These are phyloP conservation scores for Epipyxis sp. DNA, from an alignment of 108 stramenopile genomes.

Conservation along the genomic window DNA sequence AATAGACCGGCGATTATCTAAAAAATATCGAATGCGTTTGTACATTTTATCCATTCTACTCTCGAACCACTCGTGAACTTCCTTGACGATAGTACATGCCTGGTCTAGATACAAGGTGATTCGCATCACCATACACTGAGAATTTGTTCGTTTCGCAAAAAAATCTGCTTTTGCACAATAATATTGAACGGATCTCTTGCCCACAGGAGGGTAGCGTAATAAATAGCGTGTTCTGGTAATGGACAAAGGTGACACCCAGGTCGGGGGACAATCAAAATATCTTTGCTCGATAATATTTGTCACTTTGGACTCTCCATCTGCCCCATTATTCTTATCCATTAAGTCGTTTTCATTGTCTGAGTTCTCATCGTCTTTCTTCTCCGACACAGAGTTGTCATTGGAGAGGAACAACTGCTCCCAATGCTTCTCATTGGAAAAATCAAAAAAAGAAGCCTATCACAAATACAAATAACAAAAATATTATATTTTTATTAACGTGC, in stretches of 20 bases:
- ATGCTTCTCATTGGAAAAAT: background rate
- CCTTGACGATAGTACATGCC: conserved; percentile 43
- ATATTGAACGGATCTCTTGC: conserved; percentile 54
- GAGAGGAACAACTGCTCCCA: conserved; percentile 3
- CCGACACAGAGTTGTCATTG: background rate
- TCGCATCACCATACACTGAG: conserved; percentile 58
- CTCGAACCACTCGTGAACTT: conserved; percentile 57
- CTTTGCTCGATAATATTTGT: background rate
- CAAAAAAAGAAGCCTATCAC: background rate
- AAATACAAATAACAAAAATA: no score
- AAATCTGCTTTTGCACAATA: conserved; percentile 61
- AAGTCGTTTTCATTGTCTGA: background rate
- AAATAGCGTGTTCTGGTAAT: conserved; percentile 42
- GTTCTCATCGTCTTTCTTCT: no score
- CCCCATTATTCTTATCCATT: background rate
- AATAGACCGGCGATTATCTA: conserved; percentile 38
- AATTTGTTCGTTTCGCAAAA: conserved; percentile 57
- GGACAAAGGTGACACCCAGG: conserved; percentile 53
- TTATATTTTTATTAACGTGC: no score
- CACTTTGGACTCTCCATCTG: background rate
- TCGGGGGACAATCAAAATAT: conserved; percentile 53
- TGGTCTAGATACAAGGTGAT: conserved; percentile 58
- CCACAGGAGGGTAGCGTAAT: conserved; percentile 55
- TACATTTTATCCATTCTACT: conserved; percentile 59
- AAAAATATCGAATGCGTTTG: conserved; percentile 48